phyloP scores from a whole-genome alignment of 2,329 filamentous ascomycete genomes.

The Escovopsis sp. region DNA sequence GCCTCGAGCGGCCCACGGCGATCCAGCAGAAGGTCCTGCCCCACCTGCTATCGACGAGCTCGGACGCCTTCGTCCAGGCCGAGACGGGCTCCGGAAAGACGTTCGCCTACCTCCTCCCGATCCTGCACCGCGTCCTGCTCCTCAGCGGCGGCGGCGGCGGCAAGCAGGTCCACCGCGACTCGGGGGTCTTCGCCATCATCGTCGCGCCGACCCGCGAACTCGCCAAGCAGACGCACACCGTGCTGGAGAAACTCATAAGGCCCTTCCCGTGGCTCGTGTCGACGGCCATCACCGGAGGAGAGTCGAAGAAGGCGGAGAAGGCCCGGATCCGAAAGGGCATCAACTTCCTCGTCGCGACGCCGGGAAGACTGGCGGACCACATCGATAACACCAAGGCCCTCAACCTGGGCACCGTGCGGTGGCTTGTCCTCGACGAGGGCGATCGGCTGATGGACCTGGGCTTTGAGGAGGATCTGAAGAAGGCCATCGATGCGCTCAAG shows the following conservation, averaged over 20 bases:
- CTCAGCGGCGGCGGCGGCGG: constrained; percentile 45
- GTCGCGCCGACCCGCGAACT: constrained; percentile 86
- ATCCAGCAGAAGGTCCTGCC: constrained; percentile 86
- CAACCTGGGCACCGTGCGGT: constrained; percentile 76
- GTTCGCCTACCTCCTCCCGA: constrained; percentile 82
- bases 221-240: constrained; percentile 81
- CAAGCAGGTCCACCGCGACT: constrained; percentile 60
- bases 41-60: constrained; percentile 63
- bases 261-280: constrained; percentile 90
- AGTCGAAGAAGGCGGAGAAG: constrained; percentile 70
- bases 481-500: constrained; percentile 69
- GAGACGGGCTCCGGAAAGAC: constrained; percentile 98
- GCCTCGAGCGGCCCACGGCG: constrained; percentile 78
- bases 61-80: constrained; percentile 90
- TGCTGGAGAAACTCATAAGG: constrained; percentile 72
- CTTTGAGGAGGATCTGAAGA: constrained; percentile 86
- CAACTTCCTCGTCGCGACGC: constrained; percentile 91
- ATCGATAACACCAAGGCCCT: constrained; percentile 82
- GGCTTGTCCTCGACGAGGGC: constrained; percentile 90
- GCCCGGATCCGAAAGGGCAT: constrained; percentile 84
- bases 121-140: constrained; percentile 75
- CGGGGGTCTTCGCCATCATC: constrained; percentile 86
- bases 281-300: constrained; percentile 61
- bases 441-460: constrained; percentile 97
- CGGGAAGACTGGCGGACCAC: constrained; percentile 81